Evolutionary conservation across 208 protist genomes (phyloP).

Genomic region (Novymonas esmeraldas): DNA sequence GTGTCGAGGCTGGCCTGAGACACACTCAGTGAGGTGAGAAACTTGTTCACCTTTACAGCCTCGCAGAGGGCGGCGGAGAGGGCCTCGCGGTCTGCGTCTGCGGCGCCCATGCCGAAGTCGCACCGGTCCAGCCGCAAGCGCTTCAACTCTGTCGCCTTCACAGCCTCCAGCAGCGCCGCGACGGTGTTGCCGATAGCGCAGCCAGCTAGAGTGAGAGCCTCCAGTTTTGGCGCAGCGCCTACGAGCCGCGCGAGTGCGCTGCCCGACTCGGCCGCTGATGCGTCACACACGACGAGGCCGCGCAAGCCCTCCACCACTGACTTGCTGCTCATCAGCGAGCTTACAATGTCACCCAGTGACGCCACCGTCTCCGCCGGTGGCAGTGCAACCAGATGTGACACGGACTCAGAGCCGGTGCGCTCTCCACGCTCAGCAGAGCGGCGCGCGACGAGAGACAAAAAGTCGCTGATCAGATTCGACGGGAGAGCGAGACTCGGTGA

Average conservation of each 20-base stretch:
- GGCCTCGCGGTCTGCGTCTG: constrained; percentile 34
- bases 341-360: constrained; percentile 17
- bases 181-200: constrained; percentile 19
- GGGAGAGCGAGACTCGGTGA: constrained; percentile 18
- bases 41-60: constrained; percentile 78
- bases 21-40: constrained; percentile 64
- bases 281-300: constrained; percentile 3
- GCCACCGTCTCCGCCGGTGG: constrained; percentile 5
- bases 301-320: constrained; percentile 4
- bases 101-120: constrained; percentile 42
- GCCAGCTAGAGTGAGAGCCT: constrained; percentile 10
- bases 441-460: constrained; percentile 25
- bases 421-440: constrained; percentile 1
- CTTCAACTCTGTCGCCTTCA: constrained; percentile 27
- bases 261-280: not conserved
- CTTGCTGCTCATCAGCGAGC: constrained; percentile 16
- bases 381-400: constrained; percentile 10
- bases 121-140: constrained; percentile 57
- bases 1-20: constrained; percentile 57
- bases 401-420: not conserved
- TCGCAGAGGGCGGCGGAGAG: constrained; percentile 39
- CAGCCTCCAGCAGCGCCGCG: constrained; percentile 16
- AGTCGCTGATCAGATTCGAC: constrained; percentile 2
- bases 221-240: constrained; percentile 3
- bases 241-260: constrained; percentile 2